Conservation (phyloP, 2,329 filamentous ascomycete genomes). For the Aureobasidium sp. region DNA sequence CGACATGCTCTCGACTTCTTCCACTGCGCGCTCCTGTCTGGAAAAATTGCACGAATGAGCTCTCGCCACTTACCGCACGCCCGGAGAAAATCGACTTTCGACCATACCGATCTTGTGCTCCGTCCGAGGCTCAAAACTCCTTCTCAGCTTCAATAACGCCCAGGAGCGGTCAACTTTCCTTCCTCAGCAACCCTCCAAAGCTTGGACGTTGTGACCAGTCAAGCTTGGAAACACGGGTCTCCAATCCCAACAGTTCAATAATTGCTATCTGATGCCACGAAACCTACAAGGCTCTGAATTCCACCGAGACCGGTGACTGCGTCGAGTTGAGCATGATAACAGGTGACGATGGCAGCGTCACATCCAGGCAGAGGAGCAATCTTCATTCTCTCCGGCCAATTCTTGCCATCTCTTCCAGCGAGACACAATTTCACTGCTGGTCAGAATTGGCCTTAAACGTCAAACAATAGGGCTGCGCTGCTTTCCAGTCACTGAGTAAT, state of each 20-base stretch:
- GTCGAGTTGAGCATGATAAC: neutral
- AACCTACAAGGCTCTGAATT: neutral
- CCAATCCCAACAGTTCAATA: conserved; percentile 14
- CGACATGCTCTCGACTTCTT: neutral
- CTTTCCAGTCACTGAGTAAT: too few relatives aligned
- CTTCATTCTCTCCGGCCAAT: neutral
- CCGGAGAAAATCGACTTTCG: neutral
- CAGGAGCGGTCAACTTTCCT: conserved; percentile 9
- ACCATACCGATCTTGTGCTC: neutral
- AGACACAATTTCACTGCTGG: too few relatives aligned
- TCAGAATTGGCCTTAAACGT: too few relatives aligned
- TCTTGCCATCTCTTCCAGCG: too few relatives aligned
- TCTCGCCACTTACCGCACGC: conserved; percentile 5
- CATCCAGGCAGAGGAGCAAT: neutral
- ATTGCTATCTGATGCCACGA: neutral
- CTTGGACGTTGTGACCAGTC: conserved; percentile 11
- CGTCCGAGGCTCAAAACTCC: neutral
- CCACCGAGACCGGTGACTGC: conserved; percentile 5
- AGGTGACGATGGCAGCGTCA: neutral
- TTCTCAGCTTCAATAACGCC: neutral
- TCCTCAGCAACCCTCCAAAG: conserved; percentile 8
- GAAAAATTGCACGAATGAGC: conserved; percentile 15
- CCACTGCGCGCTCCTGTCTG: neutral
- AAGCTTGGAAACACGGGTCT: conserved; percentile 9
- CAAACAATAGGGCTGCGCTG: too few relatives aligned